Evolutionary conservation across 495 filamentous ascomycete genomes (phyloP).

Genomic region (Trichoderma asperelloides): DNA sequence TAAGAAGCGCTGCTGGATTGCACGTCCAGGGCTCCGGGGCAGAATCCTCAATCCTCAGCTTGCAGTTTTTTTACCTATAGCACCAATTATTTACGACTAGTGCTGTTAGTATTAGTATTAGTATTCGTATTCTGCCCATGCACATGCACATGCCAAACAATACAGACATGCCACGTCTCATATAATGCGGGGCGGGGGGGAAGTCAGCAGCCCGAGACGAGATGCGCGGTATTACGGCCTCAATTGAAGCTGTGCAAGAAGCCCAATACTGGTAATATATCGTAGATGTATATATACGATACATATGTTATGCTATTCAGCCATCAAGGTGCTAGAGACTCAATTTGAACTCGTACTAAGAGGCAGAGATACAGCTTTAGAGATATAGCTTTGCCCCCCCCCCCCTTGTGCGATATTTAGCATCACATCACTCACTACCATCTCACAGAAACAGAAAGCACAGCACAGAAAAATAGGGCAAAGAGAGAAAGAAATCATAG

Average conservation of each 20-base stretch:
- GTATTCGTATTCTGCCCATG: not conserved
- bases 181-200: not conserved
- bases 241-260: too few species aligned
- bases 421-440: not conserved
- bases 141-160: not conserved
- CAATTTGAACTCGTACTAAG: too few species aligned
- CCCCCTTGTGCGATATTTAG: too few species aligned
- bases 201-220: too few species aligned
- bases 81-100: not conserved
- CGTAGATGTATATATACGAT: too few species aligned
- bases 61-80: not conserved
- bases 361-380: too few species aligned
- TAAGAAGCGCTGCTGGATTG: not conserved
- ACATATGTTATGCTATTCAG: too few species aligned
- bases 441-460: not conserved
- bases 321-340: too few species aligned
- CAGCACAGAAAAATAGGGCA: not conserved
- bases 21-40: not conserved
- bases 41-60: not conserved
- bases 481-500: not conserved
- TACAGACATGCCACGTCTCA: not conserved
- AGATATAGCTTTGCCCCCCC: too few species aligned
- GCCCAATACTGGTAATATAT: too few species aligned
- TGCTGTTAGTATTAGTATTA: not conserved
- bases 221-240: too few species aligned